A percentile compares a stretch with the other conserved stretches of the same genome.
These are phyloP conservation scores for Erysimum cheiranthoides DNA, from an alignment of 345 rosid genomes.

Conservation along the genomic window DNA sequence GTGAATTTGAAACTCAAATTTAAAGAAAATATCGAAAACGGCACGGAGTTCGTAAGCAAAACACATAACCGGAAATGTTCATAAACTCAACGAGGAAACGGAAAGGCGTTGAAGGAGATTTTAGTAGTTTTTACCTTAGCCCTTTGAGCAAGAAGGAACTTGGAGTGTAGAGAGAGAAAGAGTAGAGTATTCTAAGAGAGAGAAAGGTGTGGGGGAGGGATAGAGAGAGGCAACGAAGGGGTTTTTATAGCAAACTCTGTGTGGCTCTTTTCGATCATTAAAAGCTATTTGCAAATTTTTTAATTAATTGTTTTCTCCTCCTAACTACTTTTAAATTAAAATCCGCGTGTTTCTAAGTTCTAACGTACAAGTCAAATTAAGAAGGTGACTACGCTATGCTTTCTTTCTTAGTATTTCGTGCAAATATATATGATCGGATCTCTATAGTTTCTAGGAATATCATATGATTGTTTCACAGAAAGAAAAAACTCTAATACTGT, in stretches of 20 bases:
- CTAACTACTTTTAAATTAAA: conserved; percentile 34
- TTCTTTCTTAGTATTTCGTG: conserved; percentile 23
- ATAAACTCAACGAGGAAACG: conserved; percentile 1
- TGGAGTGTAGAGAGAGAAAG: conserved; percentile 20
- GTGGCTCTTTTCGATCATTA: conserved; percentile 44
- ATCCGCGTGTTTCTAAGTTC: conserved; percentile 35
- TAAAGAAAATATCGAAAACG: not conserved
- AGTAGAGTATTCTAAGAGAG: conserved; percentile 15
- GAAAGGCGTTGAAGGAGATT: conserved; percentile 9
- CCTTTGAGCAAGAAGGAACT: not conserved
- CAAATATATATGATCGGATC: not conserved
- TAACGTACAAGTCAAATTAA: conserved; percentile 48
- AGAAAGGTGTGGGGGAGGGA: conserved; percentile 47
- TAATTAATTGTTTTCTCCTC: conserved; percentile 4
- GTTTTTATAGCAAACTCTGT: conserved; percentile 42
- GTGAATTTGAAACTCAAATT: not conserved
- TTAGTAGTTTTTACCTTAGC: conserved; percentile 23
- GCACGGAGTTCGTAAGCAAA: conserved; percentile 22
- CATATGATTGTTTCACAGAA: conserved; percentile 24
- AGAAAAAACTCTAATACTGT: not conserved
- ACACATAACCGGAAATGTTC: conserved; percentile 26
- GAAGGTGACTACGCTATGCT: conserved; percentile 35
- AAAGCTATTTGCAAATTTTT: conserved; percentile 35
- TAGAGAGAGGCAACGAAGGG: conserved; percentile 15
- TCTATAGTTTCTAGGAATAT: not conserved